Conservation (phyloP, 805 yeast genomes). For the Martiniozyma abietophila region DNA sequence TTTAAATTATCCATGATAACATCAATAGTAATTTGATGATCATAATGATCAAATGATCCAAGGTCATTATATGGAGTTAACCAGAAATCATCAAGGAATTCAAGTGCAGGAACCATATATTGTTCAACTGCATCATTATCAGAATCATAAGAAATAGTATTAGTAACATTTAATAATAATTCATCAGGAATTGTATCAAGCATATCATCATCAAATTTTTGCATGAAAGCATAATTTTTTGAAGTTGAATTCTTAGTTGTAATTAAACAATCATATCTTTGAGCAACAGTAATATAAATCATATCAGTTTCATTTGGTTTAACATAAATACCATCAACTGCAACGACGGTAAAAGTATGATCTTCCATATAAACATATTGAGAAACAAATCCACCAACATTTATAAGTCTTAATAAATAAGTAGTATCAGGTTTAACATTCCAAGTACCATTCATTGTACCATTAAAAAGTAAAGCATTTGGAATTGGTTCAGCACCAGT, state of each 20-base stretch:
- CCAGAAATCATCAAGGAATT: slow-evolving; percentile 66
- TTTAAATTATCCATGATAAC: slow-evolving; percentile 78
- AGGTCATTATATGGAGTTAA: slow-evolving; percentile 53
- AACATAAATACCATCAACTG: slow-evolving; percentile 84
- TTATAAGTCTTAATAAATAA: slow-evolving; percentile 70
- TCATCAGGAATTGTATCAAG: slow-evolving; percentile 65
- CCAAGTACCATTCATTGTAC: slow-evolving; percentile 71
- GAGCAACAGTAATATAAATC: slow-evolving; percentile 82
- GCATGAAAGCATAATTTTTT: slow-evolving; percentile 74
- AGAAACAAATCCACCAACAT: slow-evolving; percentile 86
- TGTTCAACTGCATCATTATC: slow-evolving; percentile 35
- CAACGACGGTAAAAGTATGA: slow-evolving; percentile 79
- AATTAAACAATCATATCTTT: slow-evolving; percentile 76
- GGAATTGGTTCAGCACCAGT: slow-evolving; percentile 99
- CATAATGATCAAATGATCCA: slow-evolving; percentile 57
- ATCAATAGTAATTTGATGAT: slow-evolving; percentile 56
- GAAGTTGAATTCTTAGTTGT: slow-evolving; percentile 56
- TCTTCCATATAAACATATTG: slow-evolving; percentile 85
- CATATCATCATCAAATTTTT: slow-evolving; percentile 73
- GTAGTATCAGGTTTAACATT: slow-evolving; percentile 76
- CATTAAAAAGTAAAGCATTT: slow-evolving; percentile 67
- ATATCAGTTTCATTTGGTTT: slow-evolving; percentile 62
- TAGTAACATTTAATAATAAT: slow-evolving; percentile 64
- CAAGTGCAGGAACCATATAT: slow-evolving; percentile 38
- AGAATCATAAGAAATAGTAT: slow-evolving; percentile 46